These are phyloP conservation scores for Colletotrichum filicis DNA, from an alignment of 2,329 filamentous ascomycete genomes.

Conservation along the genomic window DNA sequence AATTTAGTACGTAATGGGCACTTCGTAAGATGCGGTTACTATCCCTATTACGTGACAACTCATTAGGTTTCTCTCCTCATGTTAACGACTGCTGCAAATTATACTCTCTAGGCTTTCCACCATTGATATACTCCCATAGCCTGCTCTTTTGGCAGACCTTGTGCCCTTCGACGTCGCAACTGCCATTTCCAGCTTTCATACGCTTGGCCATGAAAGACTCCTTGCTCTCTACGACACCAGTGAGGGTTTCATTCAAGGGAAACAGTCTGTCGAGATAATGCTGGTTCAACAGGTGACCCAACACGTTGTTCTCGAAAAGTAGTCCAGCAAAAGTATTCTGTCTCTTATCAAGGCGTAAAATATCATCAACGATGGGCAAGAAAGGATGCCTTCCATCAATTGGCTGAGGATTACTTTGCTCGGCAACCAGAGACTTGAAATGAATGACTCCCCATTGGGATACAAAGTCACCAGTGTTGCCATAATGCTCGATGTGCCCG, in stretches of 20 bases:
- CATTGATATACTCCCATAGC: slow-evolving; percentile 6
- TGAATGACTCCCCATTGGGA: slow-evolving; percentile 79
- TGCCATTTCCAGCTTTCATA: background rate
- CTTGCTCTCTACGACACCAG: slow-evolving; percentile 20
- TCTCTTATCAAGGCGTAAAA: slow-evolving; percentile 7
- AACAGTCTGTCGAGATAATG: slow-evolving; percentile 74
- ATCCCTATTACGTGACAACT: no score
- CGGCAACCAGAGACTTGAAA: slow-evolving; percentile 52
- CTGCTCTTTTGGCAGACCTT: background rate
- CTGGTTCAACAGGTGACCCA: slow-evolving; percentile 69
- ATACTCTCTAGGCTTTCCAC: background rate
- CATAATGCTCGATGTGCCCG: slow-evolving; percentile 83
- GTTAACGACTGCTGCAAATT: background rate
- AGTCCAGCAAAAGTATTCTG: slow-evolving; percentile 68
- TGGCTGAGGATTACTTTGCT: slow-evolving; percentile 55
- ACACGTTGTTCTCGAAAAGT: slow-evolving; percentile 66
- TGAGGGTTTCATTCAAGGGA: slow-evolving; percentile 43
- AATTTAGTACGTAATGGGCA: no score
- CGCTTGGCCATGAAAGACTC: slow-evolving; percentile 9
- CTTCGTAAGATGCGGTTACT: no score
- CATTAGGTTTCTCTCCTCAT: no score
- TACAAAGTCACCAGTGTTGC: slow-evolving; percentile 79
- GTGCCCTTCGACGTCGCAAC: background rate
- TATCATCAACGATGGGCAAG: slow-evolving; percentile 21
- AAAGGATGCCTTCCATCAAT: slow-evolving; percentile 46